phyloP scores from a whole-genome alignment of 441 rosid genomes.

The Rhodomyrtus psidioides region DNA sequence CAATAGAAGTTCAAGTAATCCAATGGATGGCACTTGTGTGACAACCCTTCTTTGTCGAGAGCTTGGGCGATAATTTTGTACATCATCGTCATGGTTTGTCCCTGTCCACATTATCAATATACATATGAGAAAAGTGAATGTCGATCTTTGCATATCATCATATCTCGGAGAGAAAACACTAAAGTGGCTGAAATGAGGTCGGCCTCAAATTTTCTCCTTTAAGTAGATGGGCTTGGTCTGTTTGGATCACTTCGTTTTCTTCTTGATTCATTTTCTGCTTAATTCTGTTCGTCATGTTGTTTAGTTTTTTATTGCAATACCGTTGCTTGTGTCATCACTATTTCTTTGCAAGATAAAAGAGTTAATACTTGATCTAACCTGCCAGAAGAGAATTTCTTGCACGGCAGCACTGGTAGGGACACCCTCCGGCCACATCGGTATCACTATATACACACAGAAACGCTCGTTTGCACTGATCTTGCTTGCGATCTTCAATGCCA shows the following conservation, averaged over 20 bases:
- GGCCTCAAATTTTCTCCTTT: not conserved
- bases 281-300: not conserved
- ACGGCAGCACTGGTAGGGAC: conserved; percentile 47
- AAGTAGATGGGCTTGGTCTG: not conserved
- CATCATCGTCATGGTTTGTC: conserved; percentile 82
- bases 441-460: conserved; percentile 59
- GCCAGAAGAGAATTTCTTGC: conserved; percentile 78
- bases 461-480: conserved; percentile 58
- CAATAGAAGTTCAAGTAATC: conserved; percentile 78
- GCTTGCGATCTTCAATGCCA: conserved; percentile 59
- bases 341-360: not conserved
- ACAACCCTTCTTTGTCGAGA: conserved; percentile 39
- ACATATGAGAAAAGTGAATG: not conserved
- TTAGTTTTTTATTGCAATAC: not conserved
- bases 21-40: conserved; percentile 35
- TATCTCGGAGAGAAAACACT: not conserved
- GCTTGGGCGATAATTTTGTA: conserved; percentile 53
- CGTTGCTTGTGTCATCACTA: not conserved
- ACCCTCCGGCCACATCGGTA: conserved; percentile 89
- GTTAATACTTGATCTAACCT: conserved; percentile 18
- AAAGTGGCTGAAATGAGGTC: not conserved
- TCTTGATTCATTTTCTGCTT: not conserved
- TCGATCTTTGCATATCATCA: not conserved
- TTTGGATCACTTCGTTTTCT: not conserved
- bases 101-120: conserved; percentile 17